phyloP scores from a whole-genome alignment of 2,329 filamentous ascomycete genomes.

The Phaeomoniella chlamydospora region DNA sequence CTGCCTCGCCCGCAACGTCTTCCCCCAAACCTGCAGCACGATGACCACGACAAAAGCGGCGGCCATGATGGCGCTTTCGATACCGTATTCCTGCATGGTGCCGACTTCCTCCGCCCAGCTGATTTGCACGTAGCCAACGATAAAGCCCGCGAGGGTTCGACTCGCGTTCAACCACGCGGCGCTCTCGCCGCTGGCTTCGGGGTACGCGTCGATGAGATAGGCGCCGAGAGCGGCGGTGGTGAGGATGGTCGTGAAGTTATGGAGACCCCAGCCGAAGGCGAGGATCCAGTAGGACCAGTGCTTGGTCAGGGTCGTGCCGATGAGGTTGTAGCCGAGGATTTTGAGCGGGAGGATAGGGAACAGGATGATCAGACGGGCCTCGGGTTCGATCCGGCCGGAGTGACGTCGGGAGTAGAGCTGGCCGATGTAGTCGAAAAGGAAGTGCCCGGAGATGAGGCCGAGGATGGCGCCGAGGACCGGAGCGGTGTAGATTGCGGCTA shows the following conservation, averaged over 20 bases:
- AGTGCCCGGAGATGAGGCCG: constrained; percentile 34
- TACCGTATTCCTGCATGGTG: constrained; percentile 26
- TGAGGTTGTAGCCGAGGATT: constrained; percentile 21
- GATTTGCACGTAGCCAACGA: constrained; percentile 26
- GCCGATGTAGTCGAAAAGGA: constrained; percentile 36
- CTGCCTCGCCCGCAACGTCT: constrained; percentile 18
- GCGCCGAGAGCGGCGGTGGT: constrained; percentile 34
- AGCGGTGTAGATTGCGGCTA: constrained; percentile 41
- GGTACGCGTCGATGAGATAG: constrained; percentile 39
- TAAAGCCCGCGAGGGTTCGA: constrained; percentile 33
- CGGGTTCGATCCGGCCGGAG: constrained; percentile 38
- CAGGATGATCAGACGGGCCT: constrained; percentile 36
- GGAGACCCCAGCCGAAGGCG: constrained; percentile 33
- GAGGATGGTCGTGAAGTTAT: constrained; percentile 40
- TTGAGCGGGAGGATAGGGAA: constrained; percentile 32
- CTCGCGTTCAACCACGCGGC: constrained; percentile 35
- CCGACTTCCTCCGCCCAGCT: constrained; percentile 31
- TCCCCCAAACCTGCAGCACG: constrained; percentile 20
- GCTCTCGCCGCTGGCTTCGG: constrained; percentile 35
- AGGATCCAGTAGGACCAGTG: constrained; percentile 34
- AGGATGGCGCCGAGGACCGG: constrained; percentile 37
- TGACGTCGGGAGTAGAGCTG: constrained; percentile 30
- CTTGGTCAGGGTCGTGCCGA: constrained; percentile 8
- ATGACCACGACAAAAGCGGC: constrained; percentile 19
- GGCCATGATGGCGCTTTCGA: constrained; percentile 27